These are phyloP conservation scores for Leccinum olivaceopallidum DNA, from an alignment of 768 basidiomycete genomes.

Conservation along the genomic window DNA sequence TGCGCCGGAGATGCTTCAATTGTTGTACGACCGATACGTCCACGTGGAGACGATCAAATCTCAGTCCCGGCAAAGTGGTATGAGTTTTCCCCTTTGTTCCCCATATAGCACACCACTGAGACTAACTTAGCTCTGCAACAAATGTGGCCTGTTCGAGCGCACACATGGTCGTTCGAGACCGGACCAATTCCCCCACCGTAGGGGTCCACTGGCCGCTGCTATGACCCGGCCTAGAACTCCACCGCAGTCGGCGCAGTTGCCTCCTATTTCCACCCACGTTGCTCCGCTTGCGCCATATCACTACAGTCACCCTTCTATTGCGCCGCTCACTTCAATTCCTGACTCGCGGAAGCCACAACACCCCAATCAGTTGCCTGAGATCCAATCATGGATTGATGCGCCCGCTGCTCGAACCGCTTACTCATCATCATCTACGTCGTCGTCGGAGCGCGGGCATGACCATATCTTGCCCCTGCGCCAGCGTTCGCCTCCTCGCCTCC, in stretches of 20 bases:
- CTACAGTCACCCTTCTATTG: constrained; percentile 53
- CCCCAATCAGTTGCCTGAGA: constrained; percentile 44
- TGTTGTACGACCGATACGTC: constrained; percentile 85
- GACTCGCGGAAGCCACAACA: constrained; percentile 36
- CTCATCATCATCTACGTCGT: constrained; percentile 28
- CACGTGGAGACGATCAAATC: constrained; percentile 76
- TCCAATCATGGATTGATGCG: constrained; percentile 48
- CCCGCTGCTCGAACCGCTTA: constrained; percentile 30
- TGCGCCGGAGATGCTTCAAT: constrained; percentile 79
- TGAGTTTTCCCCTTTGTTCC: constrained; percentile 17
- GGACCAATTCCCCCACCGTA: constrained; percentile 79
- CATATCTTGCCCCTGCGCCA: constrained; percentile 32
- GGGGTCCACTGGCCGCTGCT: constrained; percentile 62
- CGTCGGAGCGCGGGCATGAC: constrained; percentile 35
- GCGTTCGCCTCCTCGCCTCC: constrained; percentile 34
- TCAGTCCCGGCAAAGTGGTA: constrained; percentile 79
- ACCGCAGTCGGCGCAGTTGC: constrained; percentile 44
- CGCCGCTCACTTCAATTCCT: constrained; percentile 42
- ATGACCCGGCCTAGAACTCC: constrained; percentile 50
- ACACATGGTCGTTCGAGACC: constrained; percentile 79
- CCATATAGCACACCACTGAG: constrained; percentile 9
- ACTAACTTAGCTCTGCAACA: constrained; percentile 45
- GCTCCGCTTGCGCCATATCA: constrained; percentile 46
- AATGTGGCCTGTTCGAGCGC: constrained; percentile 79
- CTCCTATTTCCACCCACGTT: constrained; percentile 44